phyloP scores from a whole-genome alignment of 805 yeast species.

The Kodamaea neixiangensis region DNA sequence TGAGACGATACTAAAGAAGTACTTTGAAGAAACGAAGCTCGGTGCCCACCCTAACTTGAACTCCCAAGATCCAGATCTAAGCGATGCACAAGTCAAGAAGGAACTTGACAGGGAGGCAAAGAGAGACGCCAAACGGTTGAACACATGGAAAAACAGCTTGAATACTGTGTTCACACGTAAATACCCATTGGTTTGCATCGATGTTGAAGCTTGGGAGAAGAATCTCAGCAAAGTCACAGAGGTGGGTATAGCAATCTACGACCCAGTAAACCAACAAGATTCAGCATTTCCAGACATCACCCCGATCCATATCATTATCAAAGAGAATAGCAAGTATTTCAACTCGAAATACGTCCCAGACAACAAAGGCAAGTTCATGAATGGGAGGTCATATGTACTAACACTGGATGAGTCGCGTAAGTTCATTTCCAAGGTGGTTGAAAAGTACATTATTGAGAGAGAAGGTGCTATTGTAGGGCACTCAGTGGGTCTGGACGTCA shows the following conservation, averaged over 20 bases:
- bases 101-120: background rate
- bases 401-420: slow-evolving; percentile 11
- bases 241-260: slow-evolving; percentile 27
- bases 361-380: slow-evolving; percentile 21
- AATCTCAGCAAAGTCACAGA: slow-evolving; percentile 21
- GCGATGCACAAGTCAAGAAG: background rate
- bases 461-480: slow-evolving; percentile 24
- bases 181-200: slow-evolving; percentile 26
- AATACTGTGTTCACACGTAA: slow-evolving; percentile 22
- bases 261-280: slow-evolving; percentile 18
- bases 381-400: slow-evolving; percentile 24
- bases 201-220: slow-evolving; percentile 29
- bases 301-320: slow-evolving; percentile 22
- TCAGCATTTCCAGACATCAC: slow-evolving; percentile 19
- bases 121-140: background rate
- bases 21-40: slow-evolving; percentile 6
- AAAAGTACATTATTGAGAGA: slow-evolving; percentile 17
- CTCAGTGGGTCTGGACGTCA: slow-evolving; percentile 14
- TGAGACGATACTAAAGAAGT: slow-evolving; percentile 5
- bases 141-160: slow-evolving; percentile 15
- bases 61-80: background rate
- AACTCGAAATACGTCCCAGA: slow-evolving; percentile 26
- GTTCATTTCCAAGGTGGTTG: slow-evolving; percentile 14
- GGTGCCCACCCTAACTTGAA: background rate
- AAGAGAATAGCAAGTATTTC: slow-evolving; percentile 17